Conservation (phyloP, 345 rosid species). For the Arabidopsis suecica region DNA sequence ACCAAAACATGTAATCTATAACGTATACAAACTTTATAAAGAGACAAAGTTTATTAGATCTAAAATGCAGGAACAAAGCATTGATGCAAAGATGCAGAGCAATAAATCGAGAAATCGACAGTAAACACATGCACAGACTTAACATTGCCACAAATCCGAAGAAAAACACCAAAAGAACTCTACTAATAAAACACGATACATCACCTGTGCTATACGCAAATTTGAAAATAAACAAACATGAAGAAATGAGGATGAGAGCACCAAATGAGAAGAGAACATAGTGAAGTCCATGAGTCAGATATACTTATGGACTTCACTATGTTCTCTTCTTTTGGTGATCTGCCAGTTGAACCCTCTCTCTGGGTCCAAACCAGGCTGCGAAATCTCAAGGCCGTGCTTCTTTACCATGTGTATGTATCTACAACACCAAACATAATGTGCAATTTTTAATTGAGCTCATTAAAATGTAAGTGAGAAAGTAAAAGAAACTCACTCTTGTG, state of each 20-base stretch:
- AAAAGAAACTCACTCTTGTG: conserved; percentile 59
- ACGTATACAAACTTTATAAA: too few species aligned
- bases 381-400: conserved; percentile 87
- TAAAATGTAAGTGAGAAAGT: not conserved
- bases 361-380: conserved; percentile 96
- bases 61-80: too few species aligned
- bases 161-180: not conserved
- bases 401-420: conserved; percentile 78
- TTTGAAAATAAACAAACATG: too few species aligned
- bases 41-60: too few species aligned
- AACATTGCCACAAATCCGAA: conserved; percentile 11
- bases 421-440: conserved; percentile 22
- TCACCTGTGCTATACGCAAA: too few species aligned
- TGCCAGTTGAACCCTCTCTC: conserved; percentile 81
- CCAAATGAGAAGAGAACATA: too few species aligned
- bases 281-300: not conserved
- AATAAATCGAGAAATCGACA: conserved; percentile 19
- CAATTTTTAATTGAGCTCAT: not conserved
- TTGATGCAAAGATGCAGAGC: not conserved
- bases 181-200: too few species aligned
- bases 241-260: too few species aligned
- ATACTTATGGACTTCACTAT: conserved; percentile 82
- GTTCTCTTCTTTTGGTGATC: conserved; percentile 88
- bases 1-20: too few species aligned
- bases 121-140: conserved; percentile 33